A percentile compares a stretch with the other conserved stretches of the same genome.
These are phyloP conservation scores for Fusarium brevicatenulatum DNA, from an alignment of 2,329 filamentous ascomycete genomes.

Conservation along the genomic window DNA sequence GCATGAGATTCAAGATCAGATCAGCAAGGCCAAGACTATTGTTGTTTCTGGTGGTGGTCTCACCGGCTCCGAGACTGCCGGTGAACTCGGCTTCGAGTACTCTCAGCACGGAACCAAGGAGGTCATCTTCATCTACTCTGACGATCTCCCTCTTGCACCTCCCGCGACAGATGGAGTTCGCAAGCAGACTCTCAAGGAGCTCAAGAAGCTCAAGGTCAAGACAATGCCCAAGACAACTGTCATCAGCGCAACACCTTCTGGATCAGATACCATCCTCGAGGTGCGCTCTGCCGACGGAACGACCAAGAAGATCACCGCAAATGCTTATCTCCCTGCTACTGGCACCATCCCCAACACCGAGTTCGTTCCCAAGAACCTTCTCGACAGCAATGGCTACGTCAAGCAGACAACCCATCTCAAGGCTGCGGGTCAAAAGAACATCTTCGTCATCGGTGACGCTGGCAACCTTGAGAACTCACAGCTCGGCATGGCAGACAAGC, in stretches of 20 bases:
- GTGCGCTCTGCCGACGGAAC: conserved; percentile 48
- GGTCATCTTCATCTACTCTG: conserved; percentile 55
- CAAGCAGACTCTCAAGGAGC: conserved; percentile 51
- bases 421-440: conserved; percentile 49
- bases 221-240: conserved; percentile 54
- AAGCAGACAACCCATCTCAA: conserved; percentile 53
- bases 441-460: conserved; percentile 58
- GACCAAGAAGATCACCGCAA: conserved; percentile 52
- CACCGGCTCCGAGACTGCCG: conserved; percentile 62
- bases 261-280: conserved; percentile 48
- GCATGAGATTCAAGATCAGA: conserved; percentile 48
- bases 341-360: conserved; percentile 58
- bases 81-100: conserved; percentile 62
- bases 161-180: conserved; percentile 51
- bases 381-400: conserved; percentile 49
- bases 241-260: conserved; percentile 38
- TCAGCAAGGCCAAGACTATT: conserved; percentile 58
- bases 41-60: conserved; percentile 63
- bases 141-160: conserved; percentile 52
- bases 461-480: conserved; percentile 54
- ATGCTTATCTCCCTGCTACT: conserved; percentile 60
- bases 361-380: conserved; percentile 53
- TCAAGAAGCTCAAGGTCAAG: conserved; percentile 57
- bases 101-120: conserved; percentile 56
- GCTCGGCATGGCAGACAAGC: conserved; percentile 46